Conservation (phyloP, 768 basidiomycete species). For the Boletus barrowsii region DNA sequence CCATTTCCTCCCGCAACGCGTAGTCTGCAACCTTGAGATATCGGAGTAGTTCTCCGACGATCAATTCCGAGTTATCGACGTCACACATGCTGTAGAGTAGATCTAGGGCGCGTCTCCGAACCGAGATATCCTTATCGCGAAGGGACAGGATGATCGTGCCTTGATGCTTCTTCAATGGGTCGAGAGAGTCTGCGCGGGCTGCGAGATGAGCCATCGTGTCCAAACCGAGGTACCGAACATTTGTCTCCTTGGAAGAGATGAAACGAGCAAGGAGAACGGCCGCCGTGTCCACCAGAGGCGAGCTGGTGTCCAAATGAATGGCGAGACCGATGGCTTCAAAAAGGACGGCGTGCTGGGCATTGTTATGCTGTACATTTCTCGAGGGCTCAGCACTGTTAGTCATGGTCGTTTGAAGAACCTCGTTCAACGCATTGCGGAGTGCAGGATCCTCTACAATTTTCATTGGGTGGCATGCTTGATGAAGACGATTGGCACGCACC, state of each 20-base stretch:
- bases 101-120: constrained; percentile 90
- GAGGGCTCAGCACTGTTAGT: constrained; percentile 88
- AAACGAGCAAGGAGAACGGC: constrained; percentile 91
- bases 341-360: constrained; percentile 96
- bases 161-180: constrained; percentile 93
- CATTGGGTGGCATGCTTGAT: constrained; percentile 4
- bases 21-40: constrained; percentile 98
- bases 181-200: constrained; percentile 86
- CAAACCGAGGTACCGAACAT: constrained; percentile 94
- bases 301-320: constrained; percentile 92
- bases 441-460: constrained; percentile 72
- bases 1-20: constrained; percentile 96
- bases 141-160: constrained; percentile 92
- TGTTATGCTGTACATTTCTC: constrained; percentile 96
- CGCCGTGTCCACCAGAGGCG: constrained; percentile 82
- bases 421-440: constrained; percentile 69
- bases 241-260: constrained; percentile 97
- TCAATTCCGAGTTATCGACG: constrained; percentile 90
- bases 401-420: constrained; percentile 87
- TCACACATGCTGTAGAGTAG: constrained; percentile 99
- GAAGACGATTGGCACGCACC: constrained; percentile 46
- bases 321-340: constrained; percentile 97
- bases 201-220: constrained; percentile 99
- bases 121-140: constrained; percentile 96
- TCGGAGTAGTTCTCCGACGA: constrained; percentile 91